These are phyloP conservation scores for Yamadazyma paraphyllophila DNA, from an alignment of 805 yeast species.

Conservation along the genomic window DNA sequence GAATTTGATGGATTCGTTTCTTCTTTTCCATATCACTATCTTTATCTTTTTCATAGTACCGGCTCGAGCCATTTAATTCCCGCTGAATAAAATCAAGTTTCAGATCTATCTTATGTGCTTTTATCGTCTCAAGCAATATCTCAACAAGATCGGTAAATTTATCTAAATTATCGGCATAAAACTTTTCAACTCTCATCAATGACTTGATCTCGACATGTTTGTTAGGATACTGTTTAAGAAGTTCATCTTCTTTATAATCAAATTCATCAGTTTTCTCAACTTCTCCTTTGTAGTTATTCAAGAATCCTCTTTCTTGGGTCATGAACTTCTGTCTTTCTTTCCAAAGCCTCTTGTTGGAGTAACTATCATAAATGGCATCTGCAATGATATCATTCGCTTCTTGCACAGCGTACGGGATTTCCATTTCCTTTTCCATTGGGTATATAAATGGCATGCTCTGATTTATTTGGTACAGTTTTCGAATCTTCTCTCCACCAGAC, in stretches of 20 bases:
- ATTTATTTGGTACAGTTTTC: constrained; percentile 62
- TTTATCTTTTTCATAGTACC: constrained; percentile 18
- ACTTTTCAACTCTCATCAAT: constrained; percentile 55
- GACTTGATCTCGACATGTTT: constrained; percentile 37
- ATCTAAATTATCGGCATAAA: constrained; percentile 53
- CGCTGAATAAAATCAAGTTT: constrained; percentile 34
- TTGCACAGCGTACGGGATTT: constrained; percentile 68
- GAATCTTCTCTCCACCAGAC: constrained; percentile 48
- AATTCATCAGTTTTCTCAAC: constrained; percentile 18
- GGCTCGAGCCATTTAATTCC: constrained; percentile 34
- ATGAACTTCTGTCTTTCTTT: constrained; percentile 67
- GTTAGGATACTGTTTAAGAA: constrained; percentile 30
- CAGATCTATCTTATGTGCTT: constrained; percentile 44
- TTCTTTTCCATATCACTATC: constrained; percentile 8
- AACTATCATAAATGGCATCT: constrained; percentile 60
- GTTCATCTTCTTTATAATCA: constrained; percentile 24
- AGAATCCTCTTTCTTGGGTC: constrained; percentile 64
- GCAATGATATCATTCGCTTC: constrained; percentile 76
- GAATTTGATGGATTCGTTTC: constrained; percentile 20
- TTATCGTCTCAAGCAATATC: constrained; percentile 63
- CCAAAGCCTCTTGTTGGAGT: constrained; percentile 71
- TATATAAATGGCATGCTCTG: constrained; percentile 65
- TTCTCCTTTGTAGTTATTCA: constrained; percentile 18
- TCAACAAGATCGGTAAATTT: constrained; percentile 61
- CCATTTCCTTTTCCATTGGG: constrained; percentile 44